Evolutionary conservation across 495 filamentous ascomycete genomes (phyloP).

Genomic region (Opeltia flavorubescens): DNA sequence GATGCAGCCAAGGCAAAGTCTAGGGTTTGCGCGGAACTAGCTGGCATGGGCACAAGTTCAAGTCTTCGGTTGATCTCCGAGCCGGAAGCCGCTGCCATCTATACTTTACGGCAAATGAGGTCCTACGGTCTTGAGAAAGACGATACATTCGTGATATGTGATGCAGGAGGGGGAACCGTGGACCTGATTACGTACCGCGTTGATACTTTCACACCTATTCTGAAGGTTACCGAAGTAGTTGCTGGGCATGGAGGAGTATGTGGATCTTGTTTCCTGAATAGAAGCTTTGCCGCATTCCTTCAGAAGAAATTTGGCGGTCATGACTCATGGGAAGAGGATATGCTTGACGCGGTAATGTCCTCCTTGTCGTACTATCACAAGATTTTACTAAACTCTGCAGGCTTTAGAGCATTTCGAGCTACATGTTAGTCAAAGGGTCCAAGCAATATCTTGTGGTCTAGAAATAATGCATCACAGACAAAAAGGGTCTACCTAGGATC

Average conservation of each 20-base stretch:
- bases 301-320: constrained; percentile 44
- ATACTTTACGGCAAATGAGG: constrained; percentile 44
- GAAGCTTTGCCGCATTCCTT: constrained; percentile 55
- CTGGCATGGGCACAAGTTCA: constrained; percentile 47
- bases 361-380: too few species aligned
- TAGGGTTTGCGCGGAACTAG: constrained; percentile 47
- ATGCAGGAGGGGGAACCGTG: constrained; percentile 65
- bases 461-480: neutral
- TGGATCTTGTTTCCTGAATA: constrained; percentile 59
- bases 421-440: neutral
- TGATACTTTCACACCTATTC: constrained; percentile 17
- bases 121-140: constrained; percentile 48
- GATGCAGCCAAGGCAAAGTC: constrained; percentile 60
- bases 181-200: constrained; percentile 45
- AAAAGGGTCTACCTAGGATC: constrained; percentile 10
- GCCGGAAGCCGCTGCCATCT: constrained; percentile 64
- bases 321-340: constrained; percentile 40
- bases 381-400: too few species aligned
- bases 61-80: constrained; percentile 58
- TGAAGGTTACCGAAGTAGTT: constrained; percentile 53
- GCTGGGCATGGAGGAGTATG: constrained; percentile 53
- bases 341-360: constrained; percentile 43
- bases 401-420: constrained; percentile 16
- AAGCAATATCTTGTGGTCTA: too few species aligned
- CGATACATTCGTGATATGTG: constrained; percentile 62